Conservation (phyloP, 2,329 filamentous ascomycete genomes). For the Dothistroma septosporum region DNA sequence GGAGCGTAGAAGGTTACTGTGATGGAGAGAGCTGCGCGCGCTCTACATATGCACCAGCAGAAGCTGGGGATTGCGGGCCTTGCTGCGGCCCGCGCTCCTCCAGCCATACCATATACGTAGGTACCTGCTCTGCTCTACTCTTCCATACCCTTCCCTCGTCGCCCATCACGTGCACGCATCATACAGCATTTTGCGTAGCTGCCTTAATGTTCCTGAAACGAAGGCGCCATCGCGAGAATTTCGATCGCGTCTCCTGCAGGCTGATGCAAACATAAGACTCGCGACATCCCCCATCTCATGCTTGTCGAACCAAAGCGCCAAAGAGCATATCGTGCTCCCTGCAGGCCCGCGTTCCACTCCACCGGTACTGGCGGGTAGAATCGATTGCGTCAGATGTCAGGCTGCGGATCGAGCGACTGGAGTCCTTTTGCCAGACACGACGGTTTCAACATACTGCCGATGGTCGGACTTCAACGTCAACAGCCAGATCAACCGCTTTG, state of each 20-base stretch:
- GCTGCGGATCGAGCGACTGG: slow-evolving; percentile 50
- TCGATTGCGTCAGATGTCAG: slow-evolving; percentile 36
- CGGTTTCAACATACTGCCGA: slow-evolving; percentile 58
- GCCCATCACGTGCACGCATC: neutral
- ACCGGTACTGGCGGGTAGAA: slow-evolving; percentile 50
- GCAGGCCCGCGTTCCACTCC: neutral
- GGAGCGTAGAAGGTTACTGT: no score
- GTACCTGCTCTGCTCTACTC: no score
- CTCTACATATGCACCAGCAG: no score
- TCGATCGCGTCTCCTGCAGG: neutral
- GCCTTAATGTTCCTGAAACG: neutral
- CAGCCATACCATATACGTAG: no score
- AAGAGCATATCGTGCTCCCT: neutral
- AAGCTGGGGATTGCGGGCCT: no score
- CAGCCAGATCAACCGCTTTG: neutral
- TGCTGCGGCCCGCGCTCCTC: no score
- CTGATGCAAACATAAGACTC: slow-evolving; percentile 1
- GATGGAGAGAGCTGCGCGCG: no score
- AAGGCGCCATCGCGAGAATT: neutral
- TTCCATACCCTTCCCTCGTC: neutral
- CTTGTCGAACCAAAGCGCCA: neutral
- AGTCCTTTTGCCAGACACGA: slow-evolving; percentile 52
- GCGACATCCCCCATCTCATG: neutral
- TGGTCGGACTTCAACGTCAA: slow-evolving; percentile 39
- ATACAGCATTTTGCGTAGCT: no score